Percentiles rank a stretch among this genome's conserved stretches.
These are phyloP conservation scores for Sarocladiaceae sp. DNA, from an alignment of 2,329 filamentous ascomycete species.

Conservation along the genomic window DNA sequence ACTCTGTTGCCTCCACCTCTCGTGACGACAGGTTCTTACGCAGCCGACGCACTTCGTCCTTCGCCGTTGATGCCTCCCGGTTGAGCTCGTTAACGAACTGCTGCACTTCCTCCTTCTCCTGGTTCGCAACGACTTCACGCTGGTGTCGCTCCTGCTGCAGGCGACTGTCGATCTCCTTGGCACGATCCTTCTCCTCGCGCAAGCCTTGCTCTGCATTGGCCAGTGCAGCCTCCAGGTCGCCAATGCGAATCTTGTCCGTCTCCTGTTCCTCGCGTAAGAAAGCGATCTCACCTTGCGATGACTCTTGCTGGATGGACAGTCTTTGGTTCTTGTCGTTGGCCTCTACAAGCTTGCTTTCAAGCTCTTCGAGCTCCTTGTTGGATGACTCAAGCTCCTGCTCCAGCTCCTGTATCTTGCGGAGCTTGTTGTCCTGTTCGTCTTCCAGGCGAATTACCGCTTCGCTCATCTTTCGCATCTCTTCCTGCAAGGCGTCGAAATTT, in stretches of 20 bases:
- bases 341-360: conserved; percentile 81
- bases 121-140: conserved; percentile 77
- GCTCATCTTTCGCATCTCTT: conserved; percentile 89
- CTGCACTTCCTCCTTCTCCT: conserved; percentile 93
- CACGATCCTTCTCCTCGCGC: conserved; percentile 79
- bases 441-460: conserved; percentile 83
- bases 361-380: conserved; percentile 79
- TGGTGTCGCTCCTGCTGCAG: conserved; percentile 78
- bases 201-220: conserved; percentile 74
- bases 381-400: conserved; percentile 79
- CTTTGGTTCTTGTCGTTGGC: conserved; percentile 84
- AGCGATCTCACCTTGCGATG: conserved; percentile 84
- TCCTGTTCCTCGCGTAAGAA: conserved; percentile 97
- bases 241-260: conserved; percentile 95
- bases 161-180: conserved; percentile 67
- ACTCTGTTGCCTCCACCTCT: conserved; percentile 84
- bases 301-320: conserved; percentile 87
- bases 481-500: conserved; percentile 86
- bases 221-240: conserved; percentile 81
- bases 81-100: conserved; percentile 92
- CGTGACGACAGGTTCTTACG: conserved; percentile 78
- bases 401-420: conserved; percentile 74
- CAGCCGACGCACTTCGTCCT: conserved; percentile 79
- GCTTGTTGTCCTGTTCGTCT: conserved; percentile 79
- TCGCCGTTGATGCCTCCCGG: conserved; percentile 71